These are phyloP conservation scores for Lentinula sp. DNA, from an alignment of 768 basidiomycete genomes.

Conservation along the genomic window DNA sequence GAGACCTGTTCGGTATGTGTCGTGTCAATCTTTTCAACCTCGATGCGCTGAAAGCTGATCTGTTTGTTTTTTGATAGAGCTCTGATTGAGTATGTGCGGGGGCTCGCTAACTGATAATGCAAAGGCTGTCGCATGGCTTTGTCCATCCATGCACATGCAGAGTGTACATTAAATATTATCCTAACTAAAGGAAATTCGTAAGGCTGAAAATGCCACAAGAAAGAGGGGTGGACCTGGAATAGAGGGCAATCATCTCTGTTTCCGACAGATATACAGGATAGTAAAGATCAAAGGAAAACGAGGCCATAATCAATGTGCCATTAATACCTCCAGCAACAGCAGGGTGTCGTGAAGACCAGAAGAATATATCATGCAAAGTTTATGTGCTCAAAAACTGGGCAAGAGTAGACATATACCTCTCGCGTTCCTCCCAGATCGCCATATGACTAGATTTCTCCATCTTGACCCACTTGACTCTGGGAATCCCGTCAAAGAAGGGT, in stretches of 20 bases:
- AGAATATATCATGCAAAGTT: not conserved
- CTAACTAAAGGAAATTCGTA: too few relatives aligned
- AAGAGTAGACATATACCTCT: slow-evolving; percentile 30
- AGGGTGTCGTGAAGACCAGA: too few relatives aligned
- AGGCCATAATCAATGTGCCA: not conserved
- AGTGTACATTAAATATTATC: too few relatives aligned
- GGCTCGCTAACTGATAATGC: not conserved
- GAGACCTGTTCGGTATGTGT: slow-evolving; percentile 33
- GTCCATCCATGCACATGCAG: too few relatives aligned
- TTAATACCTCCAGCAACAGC: too few relatives aligned
- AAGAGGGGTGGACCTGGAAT: too few relatives aligned
- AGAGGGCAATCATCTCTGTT: too few relatives aligned
- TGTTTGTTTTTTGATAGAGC: not conserved
- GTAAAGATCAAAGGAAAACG: not conserved
- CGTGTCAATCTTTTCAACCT: not conserved
- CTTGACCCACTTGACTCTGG: slow-evolving; percentile 36
- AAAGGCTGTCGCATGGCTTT: too few relatives aligned
- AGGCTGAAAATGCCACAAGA: too few relatives aligned
- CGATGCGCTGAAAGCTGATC: not conserved
- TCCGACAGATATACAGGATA: not conserved
- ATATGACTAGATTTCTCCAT: slow-evolving; percentile 38
- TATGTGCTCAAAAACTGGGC: slow-evolving; percentile 20
- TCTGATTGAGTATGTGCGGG: slow-evolving; percentile 3
- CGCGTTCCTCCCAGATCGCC: slow-evolving; percentile 37
- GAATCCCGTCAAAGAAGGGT: slow-evolving; percentile 32